phyloP scores from a whole-genome alignment of 2,329 filamentous ascomycete species.

The Aspergillus bombycis region DNA sequence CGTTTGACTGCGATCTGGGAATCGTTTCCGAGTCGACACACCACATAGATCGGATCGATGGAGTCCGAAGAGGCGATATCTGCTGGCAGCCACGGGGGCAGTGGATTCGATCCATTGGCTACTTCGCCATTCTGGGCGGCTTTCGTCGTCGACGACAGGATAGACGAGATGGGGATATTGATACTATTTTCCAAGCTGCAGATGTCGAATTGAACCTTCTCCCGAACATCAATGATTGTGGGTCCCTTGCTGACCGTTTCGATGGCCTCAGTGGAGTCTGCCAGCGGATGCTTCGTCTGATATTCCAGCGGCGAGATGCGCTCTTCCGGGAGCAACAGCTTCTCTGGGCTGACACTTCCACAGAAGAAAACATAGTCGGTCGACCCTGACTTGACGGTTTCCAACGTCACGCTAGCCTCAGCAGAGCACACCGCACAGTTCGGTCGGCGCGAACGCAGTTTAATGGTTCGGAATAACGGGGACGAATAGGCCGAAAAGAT shows the following conservation, averaged over 20 bases:
- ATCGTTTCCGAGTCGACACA: constrained; percentile 55
- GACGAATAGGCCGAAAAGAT: constrained; percentile 49
- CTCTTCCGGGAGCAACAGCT: constrained; percentile 64
- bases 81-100: constrained; percentile 33
- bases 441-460: constrained; percentile 68
- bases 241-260: constrained; percentile 40
- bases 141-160: constrained; percentile 33
- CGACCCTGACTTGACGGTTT: constrained; percentile 65
- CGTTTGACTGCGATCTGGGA: constrained; percentile 50
- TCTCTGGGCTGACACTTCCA: constrained; percentile 61
- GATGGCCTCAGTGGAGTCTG: constrained; percentile 5
- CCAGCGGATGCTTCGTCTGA: constrained; percentile 27
- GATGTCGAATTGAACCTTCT: constrained; percentile 81
- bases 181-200: constrained; percentile 75
- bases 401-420: constrained; percentile 63
- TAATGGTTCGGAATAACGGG: constrained; percentile 70
- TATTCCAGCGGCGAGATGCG: constrained; percentile 70
- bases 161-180: constrained; percentile 55
- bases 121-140: constrained; percentile 1
- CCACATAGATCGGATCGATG: constrained; percentile 44
- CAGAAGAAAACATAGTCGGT: constrained; percentile 89
- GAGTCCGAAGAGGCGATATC: constrained; percentile 26
- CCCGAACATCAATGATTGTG: constrained; percentile 78
- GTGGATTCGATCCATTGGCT: constrained; percentile 3
- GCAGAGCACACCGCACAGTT: constrained; percentile 78